Percentiles rank a stretch among this genome's conserved stretches.
These are phyloP conservation scores for Coemansia sp. DNA, from an alignment of 371 early-diverging fungal genomes.

Conservation along the genomic window DNA sequence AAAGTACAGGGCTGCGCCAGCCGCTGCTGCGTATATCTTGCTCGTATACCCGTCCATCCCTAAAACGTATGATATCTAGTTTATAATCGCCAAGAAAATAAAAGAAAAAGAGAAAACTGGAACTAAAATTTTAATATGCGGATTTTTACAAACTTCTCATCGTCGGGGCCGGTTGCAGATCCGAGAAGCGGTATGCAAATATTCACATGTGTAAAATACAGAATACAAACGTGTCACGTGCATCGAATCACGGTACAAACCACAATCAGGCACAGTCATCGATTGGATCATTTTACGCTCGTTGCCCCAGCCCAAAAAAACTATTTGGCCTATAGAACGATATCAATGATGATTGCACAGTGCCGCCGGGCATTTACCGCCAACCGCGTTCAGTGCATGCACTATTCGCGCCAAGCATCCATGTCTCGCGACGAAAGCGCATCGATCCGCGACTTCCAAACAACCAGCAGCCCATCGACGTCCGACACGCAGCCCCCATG, in stretches of 20 bases:
- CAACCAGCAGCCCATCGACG: background rate
- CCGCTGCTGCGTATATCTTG: slow-evolving; percentile 10
- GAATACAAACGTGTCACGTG: no score
- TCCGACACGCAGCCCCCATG: background rate
- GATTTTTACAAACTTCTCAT: background rate
- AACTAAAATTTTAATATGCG: background rate
- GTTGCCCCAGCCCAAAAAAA: background rate
- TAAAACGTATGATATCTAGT: background rate
- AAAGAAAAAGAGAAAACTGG: background rate
- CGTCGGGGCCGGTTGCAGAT: no score
- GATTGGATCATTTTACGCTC: no score
- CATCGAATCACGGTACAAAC: no score
- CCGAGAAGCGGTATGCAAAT: no score
- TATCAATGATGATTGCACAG: no score
- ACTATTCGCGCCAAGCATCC: background rate
- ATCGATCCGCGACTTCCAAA: slow-evolving; percentile 1
- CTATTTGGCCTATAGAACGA: background rate
- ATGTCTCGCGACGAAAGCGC: background rate
- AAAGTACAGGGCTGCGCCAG: slow-evolving; percentile 9
- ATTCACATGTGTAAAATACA: no score
- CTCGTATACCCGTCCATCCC: background rate
- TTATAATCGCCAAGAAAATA: background rate
- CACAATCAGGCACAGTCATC: no score
- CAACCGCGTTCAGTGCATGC: background rate
- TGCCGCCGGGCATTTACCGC: background rate